A percentile compares a stretch with the other conserved stretches of the same genome.
phyloP scores from a whole-genome alignment of 2,329 filamentous ascomycete genomes.

The Apiospora rasikravindrae region DNA sequence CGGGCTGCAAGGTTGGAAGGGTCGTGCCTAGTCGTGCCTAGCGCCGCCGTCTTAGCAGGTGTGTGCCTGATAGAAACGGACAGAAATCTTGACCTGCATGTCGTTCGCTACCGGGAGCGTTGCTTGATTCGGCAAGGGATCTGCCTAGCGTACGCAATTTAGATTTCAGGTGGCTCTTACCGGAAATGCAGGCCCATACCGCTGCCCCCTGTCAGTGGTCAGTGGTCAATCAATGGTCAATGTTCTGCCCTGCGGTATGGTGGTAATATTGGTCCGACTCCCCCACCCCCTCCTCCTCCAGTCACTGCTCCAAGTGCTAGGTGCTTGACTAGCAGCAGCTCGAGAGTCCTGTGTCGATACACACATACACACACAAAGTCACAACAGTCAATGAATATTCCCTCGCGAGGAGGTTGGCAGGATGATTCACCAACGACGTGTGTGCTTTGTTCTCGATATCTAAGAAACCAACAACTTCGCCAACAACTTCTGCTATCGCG shows the following conservation, averaged over 20 bases:
- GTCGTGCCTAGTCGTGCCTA: not conserved
- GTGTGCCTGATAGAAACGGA: conserved; percentile 13
- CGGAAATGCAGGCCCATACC: not conserved
- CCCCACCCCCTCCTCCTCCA: conserved; percentile 2
- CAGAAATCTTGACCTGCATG: conserved; percentile 5
- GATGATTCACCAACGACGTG: not conserved
- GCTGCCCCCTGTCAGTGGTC: not conserved
- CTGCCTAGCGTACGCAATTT: conserved; percentile 16
- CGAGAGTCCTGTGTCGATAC: too few species aligned
- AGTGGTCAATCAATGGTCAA: not conserved
- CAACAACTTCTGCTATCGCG: not conserved
- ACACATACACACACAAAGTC: not conserved
- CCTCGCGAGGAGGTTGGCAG: not conserved
- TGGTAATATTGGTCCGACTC: conserved; percentile 7
- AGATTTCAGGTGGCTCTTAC: conserved; percentile 19
- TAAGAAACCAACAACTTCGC: not conserved
- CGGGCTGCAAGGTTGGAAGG: not conserved
- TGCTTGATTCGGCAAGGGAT: conserved; percentile 15
- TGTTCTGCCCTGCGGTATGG: not conserved
- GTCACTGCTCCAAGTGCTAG: not conserved
- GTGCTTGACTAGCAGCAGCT: too few species aligned
- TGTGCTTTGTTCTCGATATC: not conserved
- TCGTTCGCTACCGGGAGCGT: conserved; percentile 4
- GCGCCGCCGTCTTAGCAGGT: not conserved
- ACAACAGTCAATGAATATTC: not conserved